Base-by-base conservation (phyloP, 441 rosid species). In the Melastoma candidum region DNA sequence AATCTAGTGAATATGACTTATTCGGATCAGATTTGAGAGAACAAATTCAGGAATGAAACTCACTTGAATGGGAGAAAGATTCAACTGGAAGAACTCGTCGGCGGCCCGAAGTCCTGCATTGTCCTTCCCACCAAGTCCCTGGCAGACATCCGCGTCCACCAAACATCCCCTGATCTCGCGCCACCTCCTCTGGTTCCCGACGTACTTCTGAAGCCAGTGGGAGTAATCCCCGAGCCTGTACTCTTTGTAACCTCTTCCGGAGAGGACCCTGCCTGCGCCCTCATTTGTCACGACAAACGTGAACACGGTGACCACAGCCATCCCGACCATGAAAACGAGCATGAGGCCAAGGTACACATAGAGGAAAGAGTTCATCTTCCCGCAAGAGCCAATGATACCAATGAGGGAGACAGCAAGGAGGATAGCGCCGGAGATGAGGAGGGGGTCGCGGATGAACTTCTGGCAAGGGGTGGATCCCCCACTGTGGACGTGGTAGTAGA, bases 101-200 rank as follows among this genome's bases (percentile, higher is more conserved):
- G 46, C 55, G 5, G 44, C 46, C 17, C n/a, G 12, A 25, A 24
- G 26, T 17, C 47, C 45, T 4, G 48, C 25, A 11, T 50, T 44
- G 41, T 32, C 8, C 41, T 32, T 32, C 8, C 2, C 48, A 5
- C 45, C 41, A 13, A 74, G 51, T n/a, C 57, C 64, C 26, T 62
- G 29, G 52, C 90, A 83, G 43, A 76, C 53, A 2, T 49, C 12
- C 12, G 76, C 69, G 47, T 70, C 78, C 17, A 72, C 47, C 77
- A 86, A 56, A 66, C 92, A 86, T 36, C 61, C 63, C 55, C 46
- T 65, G 44, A 81, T 66, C 57, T 63, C 57, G 17, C 66, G 54
- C 95, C 92, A 86, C 4, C 76, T 71, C 66, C 74, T 57, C 4
- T 71, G 79, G 26, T 58, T 53, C 0, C 70, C 79, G 36, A 85